phyloP scores from a whole-genome alignment of 23 red algal genomes.

The Agarophyton chilense region DNA sequence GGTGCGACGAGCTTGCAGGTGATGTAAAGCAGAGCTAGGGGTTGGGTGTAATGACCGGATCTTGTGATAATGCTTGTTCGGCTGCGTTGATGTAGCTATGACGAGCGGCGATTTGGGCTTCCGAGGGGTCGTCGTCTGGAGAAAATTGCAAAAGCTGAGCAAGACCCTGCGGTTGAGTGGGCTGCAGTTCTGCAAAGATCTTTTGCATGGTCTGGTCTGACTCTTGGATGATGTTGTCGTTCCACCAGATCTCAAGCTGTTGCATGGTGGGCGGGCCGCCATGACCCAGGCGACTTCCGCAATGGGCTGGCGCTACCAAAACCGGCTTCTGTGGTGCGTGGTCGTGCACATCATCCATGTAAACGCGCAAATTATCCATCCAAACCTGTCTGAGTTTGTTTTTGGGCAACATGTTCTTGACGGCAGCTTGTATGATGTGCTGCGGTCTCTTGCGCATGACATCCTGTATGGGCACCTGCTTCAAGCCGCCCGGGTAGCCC shows the following conservation, averaged over 20 bases:
- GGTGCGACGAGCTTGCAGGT: neutral
- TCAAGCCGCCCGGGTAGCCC: conserved; percentile 84
- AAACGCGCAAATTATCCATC: conserved; percentile 73
- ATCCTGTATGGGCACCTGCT: conserved; percentile 44
- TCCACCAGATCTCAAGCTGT: conserved; percentile 65
- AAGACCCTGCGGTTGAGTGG: neutral
- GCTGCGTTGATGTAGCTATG: conserved; percentile 4
- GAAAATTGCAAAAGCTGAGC: conserved; percentile 9
- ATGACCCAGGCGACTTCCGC: conserved; percentile 9
- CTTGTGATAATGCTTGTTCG: neutral
- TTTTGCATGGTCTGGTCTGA: conserved; percentile 15
- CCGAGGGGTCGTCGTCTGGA: neutral
- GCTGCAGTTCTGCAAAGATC: conserved; percentile 17
- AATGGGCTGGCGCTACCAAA: conserved; percentile 47
- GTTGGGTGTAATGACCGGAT: neutral
- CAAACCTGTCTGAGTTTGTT: conserved; percentile 44
- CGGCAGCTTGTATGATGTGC: conserved; percentile 62
- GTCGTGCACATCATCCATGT: conserved; percentile 74
- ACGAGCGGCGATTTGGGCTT: neutral
- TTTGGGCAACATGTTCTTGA: conserved; percentile 81
- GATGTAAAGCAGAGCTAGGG: neutral
- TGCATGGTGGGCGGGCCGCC: conserved; percentile 45
- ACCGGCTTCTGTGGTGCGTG: conserved; percentile 58
- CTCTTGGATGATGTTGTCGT: conserved; percentile 35
- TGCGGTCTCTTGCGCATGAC: conserved; percentile 73